phyloP scores from a whole-genome alignment of 257 asterid genomes.

The Nemophila menziesii region DNA sequence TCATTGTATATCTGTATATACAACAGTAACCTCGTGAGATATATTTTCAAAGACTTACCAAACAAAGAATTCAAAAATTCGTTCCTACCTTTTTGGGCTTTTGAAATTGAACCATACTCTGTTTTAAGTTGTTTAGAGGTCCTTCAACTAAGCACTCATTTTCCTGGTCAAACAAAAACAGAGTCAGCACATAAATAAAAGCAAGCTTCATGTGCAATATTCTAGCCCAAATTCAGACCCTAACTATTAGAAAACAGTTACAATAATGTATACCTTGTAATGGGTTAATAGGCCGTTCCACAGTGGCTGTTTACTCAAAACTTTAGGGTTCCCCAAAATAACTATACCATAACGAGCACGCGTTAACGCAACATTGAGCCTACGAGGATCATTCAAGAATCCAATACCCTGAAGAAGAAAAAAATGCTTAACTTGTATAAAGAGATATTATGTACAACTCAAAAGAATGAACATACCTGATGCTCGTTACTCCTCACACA shows the following conservation, averaged over 20 bases:
- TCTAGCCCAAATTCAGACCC: background rate
- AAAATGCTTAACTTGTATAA: background rate
- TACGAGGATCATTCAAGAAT: conserved; percentile 95
- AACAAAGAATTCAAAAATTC: background rate
- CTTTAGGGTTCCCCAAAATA: conserved; percentile 95
- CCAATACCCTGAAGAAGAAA: conserved; percentile 65
- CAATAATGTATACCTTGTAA: conserved; percentile 51
- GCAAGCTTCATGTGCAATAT: background rate
- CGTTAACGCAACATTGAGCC: conserved; percentile 97
- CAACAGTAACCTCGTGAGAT: conserved; percentile 15
- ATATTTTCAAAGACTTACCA: background rate
- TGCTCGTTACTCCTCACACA: conserved; percentile 99
- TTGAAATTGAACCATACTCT: conserved; percentile 99
- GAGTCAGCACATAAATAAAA: background rate
- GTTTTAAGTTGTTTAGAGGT: conserved; percentile 89
- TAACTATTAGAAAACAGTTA: background rate
- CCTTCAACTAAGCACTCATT: conserved; percentile 99
- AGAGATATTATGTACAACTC: background rate
- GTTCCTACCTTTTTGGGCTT: conserved; percentile 80
- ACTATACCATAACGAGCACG: conserved; percentile 99
- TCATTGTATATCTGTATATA: conserved; percentile 85
- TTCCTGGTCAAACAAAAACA: conserved; percentile 39
- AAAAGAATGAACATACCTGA: conserved; percentile 47
- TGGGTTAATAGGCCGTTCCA: conserved; percentile 94
- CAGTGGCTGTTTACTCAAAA: conserved; percentile 86